Percentiles rank a stretch among this genome's conserved stretches.
Evolutionary conservation across 768 basidiomycete species (phyloP).

Genomic region (Leccinum broughii): DNA sequence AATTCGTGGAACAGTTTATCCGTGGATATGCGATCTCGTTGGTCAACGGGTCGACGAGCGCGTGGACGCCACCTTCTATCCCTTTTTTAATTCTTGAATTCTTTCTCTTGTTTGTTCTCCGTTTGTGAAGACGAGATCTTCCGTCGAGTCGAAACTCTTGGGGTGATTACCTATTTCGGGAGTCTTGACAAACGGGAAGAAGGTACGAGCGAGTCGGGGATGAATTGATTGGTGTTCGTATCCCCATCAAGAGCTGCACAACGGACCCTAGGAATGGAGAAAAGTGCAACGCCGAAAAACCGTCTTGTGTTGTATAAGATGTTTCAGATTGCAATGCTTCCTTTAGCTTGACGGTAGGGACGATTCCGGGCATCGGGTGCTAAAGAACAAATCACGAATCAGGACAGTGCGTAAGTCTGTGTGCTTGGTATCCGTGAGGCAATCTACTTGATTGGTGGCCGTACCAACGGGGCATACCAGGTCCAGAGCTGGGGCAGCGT

Average conservation of each 20-base stretch:
- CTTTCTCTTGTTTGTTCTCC: neutral
- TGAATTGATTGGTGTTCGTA: neutral
- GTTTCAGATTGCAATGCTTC: neutral
- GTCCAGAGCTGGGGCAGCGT: neutral
- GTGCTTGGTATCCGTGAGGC: neutral
- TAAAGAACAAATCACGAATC: neutral
- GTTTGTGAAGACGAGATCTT: neutral
- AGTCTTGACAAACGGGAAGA: neutral
- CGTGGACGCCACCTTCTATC: neutral
- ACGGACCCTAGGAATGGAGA: neutral
- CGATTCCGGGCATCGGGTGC: neutral
- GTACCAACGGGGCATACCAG: neutral
- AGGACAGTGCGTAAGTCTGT: neutral
- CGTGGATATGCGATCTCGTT: slow-evolving; percentile 6
- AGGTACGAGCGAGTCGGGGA: neutral
- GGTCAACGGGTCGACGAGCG: neutral
- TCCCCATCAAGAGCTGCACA: neutral
- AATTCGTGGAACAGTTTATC: neutral
- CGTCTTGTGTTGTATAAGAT: neutral
- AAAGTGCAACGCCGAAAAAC: neutral
- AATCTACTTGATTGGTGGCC: neutral
- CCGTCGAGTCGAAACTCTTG: slow-evolving; percentile 5
- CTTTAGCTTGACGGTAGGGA: neutral
- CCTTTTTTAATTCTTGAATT: neutral
- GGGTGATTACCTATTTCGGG: neutral